Evolutionary conservation across 768 basidiomycete genomes (phyloP).

Genomic region (Phylloporus sp.): DNA sequence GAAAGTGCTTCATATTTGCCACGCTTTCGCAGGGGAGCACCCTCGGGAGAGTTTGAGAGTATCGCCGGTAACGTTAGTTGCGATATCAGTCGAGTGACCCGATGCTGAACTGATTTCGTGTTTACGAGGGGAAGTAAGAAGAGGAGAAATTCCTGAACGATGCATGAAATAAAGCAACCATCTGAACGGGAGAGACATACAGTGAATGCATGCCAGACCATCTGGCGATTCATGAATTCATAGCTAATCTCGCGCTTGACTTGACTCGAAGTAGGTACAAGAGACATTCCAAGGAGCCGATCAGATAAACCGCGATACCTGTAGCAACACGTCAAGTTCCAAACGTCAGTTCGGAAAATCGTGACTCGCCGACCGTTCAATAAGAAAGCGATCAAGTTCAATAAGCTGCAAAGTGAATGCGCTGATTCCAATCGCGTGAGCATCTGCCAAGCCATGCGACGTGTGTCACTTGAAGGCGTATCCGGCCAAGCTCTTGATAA

Average conservation of each 20-base stretch:
- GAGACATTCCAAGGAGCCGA: slow-evolving; percentile 66
- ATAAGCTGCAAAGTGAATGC: slow-evolving; percentile 55
- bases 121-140: slow-evolving; percentile 87
- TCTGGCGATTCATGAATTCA: slow-evolving; percentile 98
- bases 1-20: slow-evolving; percentile 72
- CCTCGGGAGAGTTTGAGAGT: slow-evolving; percentile 26
- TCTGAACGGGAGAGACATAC: slow-evolving; percentile 40
- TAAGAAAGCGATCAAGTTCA: slow-evolving; percentile 80
- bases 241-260: slow-evolving; percentile 86
- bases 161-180: background rate
- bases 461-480: slow-evolving; percentile 70
- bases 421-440: slow-evolving; percentile 64
- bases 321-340: slow-evolving; percentile 5
- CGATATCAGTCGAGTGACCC: slow-evolving; percentile 36
- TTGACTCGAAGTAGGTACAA: slow-evolving; percentile 65
- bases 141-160: slow-evolving; percentile 84
- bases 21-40: slow-evolving; percentile 19
- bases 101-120: slow-evolving; percentile 57
- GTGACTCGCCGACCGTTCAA: slow-evolving; percentile 74
- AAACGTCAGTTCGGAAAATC: background rate
- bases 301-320: slow-evolving; percentile 87
- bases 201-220: slow-evolving; percentile 99
- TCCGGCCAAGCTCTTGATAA: slow-evolving; percentile 89
- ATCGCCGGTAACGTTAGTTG: slow-evolving; percentile 27
- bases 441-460: slow-evolving; percentile 67